phyloP scores from a whole-genome alignment of 2,329 filamentous ascomycete genomes.

The Elsinoe ampelina region DNA sequence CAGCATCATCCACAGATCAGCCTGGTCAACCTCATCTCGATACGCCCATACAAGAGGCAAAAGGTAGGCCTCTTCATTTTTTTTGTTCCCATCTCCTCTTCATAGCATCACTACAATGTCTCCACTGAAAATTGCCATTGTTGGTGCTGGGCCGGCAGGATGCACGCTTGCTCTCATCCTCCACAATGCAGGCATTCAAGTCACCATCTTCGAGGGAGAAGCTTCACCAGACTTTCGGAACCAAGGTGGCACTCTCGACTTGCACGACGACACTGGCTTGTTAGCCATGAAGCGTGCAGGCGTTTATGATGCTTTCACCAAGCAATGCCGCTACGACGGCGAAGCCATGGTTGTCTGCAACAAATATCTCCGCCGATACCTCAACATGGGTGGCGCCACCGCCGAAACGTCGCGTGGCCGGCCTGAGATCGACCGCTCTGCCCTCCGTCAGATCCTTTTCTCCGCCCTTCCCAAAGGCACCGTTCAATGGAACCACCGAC shows the following conservation, averaged over 20 bases:
- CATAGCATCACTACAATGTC: background rate
- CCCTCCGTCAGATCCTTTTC: slow-evolving; percentile 27
- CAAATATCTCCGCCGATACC: slow-evolving; percentile 28
- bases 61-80: too few relatives aligned
- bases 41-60: too few relatives aligned
- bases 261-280: slow-evolving; percentile 28
- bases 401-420: slow-evolving; percentile 22
- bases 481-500: slow-evolving; percentile 28
- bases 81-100: background rate
- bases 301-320: slow-evolving; percentile 27
- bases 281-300: slow-evolving; percentile 26
- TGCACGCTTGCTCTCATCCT: slow-evolving; percentile 30
- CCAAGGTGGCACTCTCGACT: slow-evolving; percentile 31
- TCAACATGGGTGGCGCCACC: slow-evolving; percentile 17
- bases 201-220: slow-evolving; percentile 29
- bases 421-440: slow-evolving; percentile 31
- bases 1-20: too few relatives aligned
- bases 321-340: slow-evolving; percentile 33
- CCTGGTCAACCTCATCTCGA: too few relatives aligned
- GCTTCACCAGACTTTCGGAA: slow-evolving; percentile 21
- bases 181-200: slow-evolving; percentile 18
- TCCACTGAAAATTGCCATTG: slow-evolving; percentile 26
- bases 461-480: slow-evolving; percentile 22
- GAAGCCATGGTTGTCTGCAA: slow-evolving; percentile 35
- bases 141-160: slow-evolving; percentile 30